Evolutionary conservation across 2,329 filamentous ascomycete genomes (phyloP).

Genomic region (Ophiostoma montium): DNA sequence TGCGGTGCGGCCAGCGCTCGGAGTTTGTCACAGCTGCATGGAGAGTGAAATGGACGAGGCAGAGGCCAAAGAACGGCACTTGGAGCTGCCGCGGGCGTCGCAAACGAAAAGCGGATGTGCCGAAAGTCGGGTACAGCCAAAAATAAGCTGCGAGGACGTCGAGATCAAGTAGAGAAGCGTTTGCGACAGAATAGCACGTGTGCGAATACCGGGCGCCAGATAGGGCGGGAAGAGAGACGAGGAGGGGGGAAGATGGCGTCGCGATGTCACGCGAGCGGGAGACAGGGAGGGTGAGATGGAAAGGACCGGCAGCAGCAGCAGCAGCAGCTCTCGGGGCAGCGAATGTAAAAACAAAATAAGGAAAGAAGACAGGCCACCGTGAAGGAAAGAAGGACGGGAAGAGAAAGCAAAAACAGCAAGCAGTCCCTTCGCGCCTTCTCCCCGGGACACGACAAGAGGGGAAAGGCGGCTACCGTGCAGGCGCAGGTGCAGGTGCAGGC

Average conservation of each 20-base stretch:
- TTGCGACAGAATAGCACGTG: no score
- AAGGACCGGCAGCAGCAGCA: background rate
- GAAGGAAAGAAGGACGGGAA: background rate
- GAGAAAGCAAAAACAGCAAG: conserved; percentile 4
- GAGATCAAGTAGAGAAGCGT: no score
- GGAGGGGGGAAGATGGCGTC: no score
- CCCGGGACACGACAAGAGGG: conserved; percentile 2
- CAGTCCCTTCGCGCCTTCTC: conserved; percentile 1
- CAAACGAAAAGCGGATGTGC: no score
- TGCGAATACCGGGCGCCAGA: no score
- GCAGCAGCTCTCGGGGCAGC: background rate
- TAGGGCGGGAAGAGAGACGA: no score
- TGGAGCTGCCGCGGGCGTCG: no score
- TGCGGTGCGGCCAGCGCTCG: background rate
- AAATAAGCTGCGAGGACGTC: no score
- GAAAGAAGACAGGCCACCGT: background rate
- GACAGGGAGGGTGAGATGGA: no score
- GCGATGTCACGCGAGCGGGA: no score
- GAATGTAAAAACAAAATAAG: background rate
- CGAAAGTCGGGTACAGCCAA: no score
- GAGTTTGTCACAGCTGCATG: background rate
- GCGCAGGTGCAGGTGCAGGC: background rate
- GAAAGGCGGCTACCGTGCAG: conserved; percentile 7
- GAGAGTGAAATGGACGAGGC: background rate
- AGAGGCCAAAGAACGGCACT: no score